Base-by-base conservation (phyloP, 441 rosid species). In the Breynia disticha region DNA sequence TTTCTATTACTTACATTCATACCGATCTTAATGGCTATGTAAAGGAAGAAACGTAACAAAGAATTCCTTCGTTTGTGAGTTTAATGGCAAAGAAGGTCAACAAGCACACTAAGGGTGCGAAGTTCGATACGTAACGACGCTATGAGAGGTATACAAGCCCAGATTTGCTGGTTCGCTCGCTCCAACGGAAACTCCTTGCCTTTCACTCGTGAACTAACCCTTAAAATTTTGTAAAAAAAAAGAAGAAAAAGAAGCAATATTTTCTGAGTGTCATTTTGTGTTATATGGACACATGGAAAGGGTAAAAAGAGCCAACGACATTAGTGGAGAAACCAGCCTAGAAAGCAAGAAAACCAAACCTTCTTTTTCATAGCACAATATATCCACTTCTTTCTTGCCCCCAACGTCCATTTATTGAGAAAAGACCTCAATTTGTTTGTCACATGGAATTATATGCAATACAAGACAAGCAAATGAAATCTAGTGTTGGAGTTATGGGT, bases 321-420 rank as follows among this genome's bases (percentile, higher is more conserved):
- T 45, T 63, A 62, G 76, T 70, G 77, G 81, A 64, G 64, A 60
- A 67, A 61, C 71, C 76, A 75, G 71, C 71, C 74, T 60, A 68
- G 66, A 75, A 68, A 63, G 69, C 69, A 68, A 2, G 56, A 62
- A 63, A 10, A 39, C 5, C 43, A 50, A 47, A 47, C 21, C 24
- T 59, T 72, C 42, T 54, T 55, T 28, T 39, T 3, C 16, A 56
- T 57, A 52, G 44, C 19, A 19, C 8, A 11, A 42, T 28, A 17
- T 16, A 9, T 20, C 43, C 43, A 39, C 9, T 39, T 39, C 11
- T 37, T 32, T 46, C 55, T 49, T 63, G 16, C 35, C 54, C 48
- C 28, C 7, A 7, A 24, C 6, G 22, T 56, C 35, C 20, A n/a
- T n/a, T n/a, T 13, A 21, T 7, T 28, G 14, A 15, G 32, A 49